Evolutionary conservation across 2,329 filamentous ascomycete species (phyloP), one percentile per base, ranked within the genome.

Genomic region (Nannizziopsis arthrosporioides): DNA sequence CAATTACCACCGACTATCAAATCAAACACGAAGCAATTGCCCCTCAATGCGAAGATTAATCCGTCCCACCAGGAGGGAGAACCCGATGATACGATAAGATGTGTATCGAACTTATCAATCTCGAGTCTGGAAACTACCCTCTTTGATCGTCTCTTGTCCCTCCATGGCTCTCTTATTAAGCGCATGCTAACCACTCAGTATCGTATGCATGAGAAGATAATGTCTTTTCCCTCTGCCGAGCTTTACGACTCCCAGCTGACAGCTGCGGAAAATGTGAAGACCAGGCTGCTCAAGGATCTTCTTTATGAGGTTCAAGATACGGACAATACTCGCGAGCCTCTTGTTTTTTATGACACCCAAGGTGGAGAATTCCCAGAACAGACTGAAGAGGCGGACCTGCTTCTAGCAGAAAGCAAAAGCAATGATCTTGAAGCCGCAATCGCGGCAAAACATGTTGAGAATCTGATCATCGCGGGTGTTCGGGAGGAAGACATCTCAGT

Each of bases 181-280:
- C 76, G 85, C 44, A 94, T 96, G 85, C 77, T 98, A 18, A 96
- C 87, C 3, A 94, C 84, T 3, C 92, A 98, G 68, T 98, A 98
- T 65, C 87, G 92, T 34, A 98, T 98, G 92, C 88, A 98, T 62
- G 84, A 94, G 60, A 80, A 74, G 47, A 96, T 98, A 58, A 96
- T 96, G 89, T 76, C 80, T 5, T 98, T 95, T 59, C 90, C 92
- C 0, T 95, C 90, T 0, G 77, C 85, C 53, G 82, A 90, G 61
- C 73, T 96, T 9, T 98, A 98, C 67, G 85, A 86, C 52, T 78
- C 77, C 1, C 82, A 82, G 58, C 76, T 98, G 1, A 70, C 89
- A 2, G 90, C 92, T 0, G 88, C 84, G 1, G 85, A 90, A 3
- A 72, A 73, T 0, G 92, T 96, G 53, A 84, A 82, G 62, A 69